Conservation (phyloP, 2,329 filamentous ascomycete genomes). For the Coniochaeta sp. region DNA sequence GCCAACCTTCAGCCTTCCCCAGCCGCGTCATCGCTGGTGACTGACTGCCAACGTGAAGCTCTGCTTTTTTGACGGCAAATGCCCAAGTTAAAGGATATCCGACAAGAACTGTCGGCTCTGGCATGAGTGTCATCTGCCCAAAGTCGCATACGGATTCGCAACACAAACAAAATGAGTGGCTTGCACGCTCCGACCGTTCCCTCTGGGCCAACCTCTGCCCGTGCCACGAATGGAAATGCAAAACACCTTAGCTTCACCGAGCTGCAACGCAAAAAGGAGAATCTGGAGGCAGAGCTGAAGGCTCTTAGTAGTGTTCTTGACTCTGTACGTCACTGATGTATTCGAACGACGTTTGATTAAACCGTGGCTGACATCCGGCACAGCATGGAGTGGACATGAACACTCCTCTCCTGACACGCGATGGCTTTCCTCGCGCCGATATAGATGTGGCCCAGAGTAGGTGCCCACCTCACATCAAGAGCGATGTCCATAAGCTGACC, state of each 20-base stretch:
- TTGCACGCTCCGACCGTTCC: conserved; percentile 54
- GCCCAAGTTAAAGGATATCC: not conserved
- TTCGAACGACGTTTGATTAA: not conserved
- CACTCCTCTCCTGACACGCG: conserved; percentile 75
- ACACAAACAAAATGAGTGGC: conserved; percentile 12
- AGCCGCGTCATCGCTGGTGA: conserved; percentile 1
- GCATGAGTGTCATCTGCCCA: not conserved
- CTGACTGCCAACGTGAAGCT: not conserved
- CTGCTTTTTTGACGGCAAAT: not conserved
- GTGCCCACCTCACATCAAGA: conserved; percentile 10
- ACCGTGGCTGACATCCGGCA: not conserved
- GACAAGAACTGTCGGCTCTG: not conserved
- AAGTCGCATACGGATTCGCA: not conserved
- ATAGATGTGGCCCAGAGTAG: conserved; percentile 91
- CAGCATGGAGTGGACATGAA: conserved; percentile 93
- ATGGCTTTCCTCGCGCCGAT: conserved; percentile 88
- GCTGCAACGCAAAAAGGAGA: conserved; percentile 77
- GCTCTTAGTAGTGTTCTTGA: conserved; percentile 81
- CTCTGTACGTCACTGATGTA: conserved; percentile 52
- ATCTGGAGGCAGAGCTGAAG: conserved; percentile 77
- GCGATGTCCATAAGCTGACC: conserved; percentile 4
- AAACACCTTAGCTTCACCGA: conserved; percentile 64
- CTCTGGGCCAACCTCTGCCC: conserved; percentile 66
- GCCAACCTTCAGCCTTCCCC: not conserved
- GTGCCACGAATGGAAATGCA: conserved; percentile 51